Conservation (phyloP, 345 rosid genomes). For the Sapria himalayana region DNA sequence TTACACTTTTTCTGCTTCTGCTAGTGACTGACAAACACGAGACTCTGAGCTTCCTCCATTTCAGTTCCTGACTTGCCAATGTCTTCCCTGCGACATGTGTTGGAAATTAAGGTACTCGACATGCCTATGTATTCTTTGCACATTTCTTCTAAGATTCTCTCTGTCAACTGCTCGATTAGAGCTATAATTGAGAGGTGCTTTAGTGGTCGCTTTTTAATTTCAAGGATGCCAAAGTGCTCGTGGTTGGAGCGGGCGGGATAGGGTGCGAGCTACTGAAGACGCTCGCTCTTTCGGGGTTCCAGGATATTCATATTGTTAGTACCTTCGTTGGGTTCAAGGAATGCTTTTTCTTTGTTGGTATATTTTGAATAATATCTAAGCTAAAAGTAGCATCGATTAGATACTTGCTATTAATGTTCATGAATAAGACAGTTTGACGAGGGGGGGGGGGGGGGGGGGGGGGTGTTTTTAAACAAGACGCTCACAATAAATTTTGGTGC, state of each 20-base stretch:
- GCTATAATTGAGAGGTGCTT: conserved; percentile 4
- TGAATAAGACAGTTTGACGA: not conserved
- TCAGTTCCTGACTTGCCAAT: no score
- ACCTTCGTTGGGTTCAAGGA: not conserved
- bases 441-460: no score
- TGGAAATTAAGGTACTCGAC: conserved; percentile 34
- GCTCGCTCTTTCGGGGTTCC: conserved; percentile 81
- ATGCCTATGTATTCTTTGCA: no score
- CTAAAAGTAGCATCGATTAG: no score
- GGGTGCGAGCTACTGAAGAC: conserved; percentile 97
- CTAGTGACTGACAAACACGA: no score
- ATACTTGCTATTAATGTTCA: not conserved
- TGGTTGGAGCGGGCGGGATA: conserved; percentile 99
- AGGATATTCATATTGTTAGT: conserved; percentile 87
- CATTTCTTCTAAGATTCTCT: no score
- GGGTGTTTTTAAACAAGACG: no score
- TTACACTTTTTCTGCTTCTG: not conserved
- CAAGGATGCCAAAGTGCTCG: conserved; percentile 85
- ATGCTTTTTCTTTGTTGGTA: not conserved
- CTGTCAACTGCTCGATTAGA: not conserved
- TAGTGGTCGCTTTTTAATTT: conserved; percentile 6
- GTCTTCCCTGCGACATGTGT: conserved; percentile 27
- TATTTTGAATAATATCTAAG: no score
- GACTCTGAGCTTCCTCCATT: no score
- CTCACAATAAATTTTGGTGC: no score